Conservation (phyloP, 164 flowering plant species). For the Magnolia changhungtana region DNA sequence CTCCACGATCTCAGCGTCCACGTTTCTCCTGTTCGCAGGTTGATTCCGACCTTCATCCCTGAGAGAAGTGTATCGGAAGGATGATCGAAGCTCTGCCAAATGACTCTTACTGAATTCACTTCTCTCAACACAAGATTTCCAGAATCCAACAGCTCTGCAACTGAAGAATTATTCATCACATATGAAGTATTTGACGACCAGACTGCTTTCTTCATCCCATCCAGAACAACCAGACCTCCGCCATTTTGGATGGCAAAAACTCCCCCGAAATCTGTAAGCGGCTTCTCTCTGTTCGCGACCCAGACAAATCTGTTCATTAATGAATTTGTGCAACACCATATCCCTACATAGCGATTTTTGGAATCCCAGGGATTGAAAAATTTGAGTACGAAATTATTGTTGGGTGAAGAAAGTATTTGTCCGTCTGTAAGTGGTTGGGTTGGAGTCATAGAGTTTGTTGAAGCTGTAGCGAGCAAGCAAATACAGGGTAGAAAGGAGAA, state of each 20-base stretch:
- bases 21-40: not conserved
- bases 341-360: not conserved
- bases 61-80: not conserved
- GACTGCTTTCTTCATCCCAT: not conserved
- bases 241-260: not conserved
- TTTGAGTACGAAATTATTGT: not conserved
- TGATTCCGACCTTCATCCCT: not conserved
- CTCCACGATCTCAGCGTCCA: not conserved
- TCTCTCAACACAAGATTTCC: slow-evolving; percentile 22
- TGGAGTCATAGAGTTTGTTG: too few relatives aligned
- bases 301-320: not conserved
- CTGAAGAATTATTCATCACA: not conserved
- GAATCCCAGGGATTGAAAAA: not conserved
- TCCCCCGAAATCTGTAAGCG: slow-evolving; percentile 3
- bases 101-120: not conserved
- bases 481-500: too few relatives aligned
- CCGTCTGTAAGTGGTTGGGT: not conserved
- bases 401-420: not conserved
- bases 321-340: not conserved
- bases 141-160: slow-evolving; percentile 17
- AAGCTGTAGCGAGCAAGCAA: too few relatives aligned
- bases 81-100: not conserved
- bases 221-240: not conserved
- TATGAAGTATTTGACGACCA: slow-evolving; percentile 1
- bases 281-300: slow-evolving; percentile 10